phyloP scores from a whole-genome alignment of 805 yeast genomes.

The Metschnikowia reukaufii region DNA sequence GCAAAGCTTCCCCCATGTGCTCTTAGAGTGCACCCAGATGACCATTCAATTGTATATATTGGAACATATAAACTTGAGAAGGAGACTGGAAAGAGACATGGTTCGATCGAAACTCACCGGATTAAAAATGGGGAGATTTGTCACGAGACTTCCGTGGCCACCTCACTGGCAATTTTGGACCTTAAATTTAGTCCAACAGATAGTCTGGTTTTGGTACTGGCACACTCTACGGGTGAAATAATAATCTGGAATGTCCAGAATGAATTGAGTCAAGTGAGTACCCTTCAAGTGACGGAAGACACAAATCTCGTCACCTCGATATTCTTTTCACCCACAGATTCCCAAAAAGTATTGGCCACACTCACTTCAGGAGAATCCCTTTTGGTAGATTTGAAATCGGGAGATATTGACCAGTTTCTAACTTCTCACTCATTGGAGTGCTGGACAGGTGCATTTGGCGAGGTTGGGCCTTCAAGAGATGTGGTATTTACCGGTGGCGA shows the following conservation, averaged over 20 bases:
- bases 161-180: constrained; percentile 73
- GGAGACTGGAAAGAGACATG: constrained; percentile 58
- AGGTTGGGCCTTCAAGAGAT: constrained; percentile 47
- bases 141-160: constrained; percentile 23
- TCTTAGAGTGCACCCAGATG: constrained; percentile 56
- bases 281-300: constrained; percentile 47
- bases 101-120: constrained; percentile 52
- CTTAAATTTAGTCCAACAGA: constrained; percentile 64
- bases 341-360: constrained; percentile 50
- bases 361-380: constrained; percentile 67
- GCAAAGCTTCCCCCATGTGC: constrained; percentile 83
- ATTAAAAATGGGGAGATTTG: constrained; percentile 19
- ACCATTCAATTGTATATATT: constrained; percentile 49
- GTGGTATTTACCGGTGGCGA: constrained; percentile 89
- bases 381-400: constrained; percentile 32
- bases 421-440: constrained; percentile 72
- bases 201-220: constrained; percentile 50
- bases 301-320: constrained; percentile 62
- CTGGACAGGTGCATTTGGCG: constrained; percentile 82
- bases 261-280: constrained; percentile 16
- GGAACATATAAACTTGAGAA: constrained; percentile 80
- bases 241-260: constrained; percentile 53
- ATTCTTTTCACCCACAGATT: constrained; percentile 49
- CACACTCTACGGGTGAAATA: constrained; percentile 80
- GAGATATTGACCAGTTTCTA: constrained; percentile 24